Conservation (phyloP, 2,329 filamentous ascomycete genomes). For the Aspergillus sp. region DNA sequence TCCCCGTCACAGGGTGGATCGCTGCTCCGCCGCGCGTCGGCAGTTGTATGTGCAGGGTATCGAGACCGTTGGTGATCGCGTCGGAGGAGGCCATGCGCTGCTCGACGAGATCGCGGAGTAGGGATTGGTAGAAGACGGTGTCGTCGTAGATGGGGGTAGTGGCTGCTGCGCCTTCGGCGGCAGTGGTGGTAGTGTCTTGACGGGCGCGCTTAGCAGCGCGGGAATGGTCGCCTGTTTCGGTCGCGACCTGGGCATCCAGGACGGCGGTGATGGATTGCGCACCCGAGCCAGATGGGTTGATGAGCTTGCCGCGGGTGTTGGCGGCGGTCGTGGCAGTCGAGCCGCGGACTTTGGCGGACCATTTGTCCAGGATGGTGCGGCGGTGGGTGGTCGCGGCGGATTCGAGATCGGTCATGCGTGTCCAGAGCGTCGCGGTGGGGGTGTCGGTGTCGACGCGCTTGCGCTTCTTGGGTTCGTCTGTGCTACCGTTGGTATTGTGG, state of each 20-base stretch:
- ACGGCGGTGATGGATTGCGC: constrained; percentile 54
- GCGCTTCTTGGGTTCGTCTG: constrained; percentile 41
- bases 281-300: constrained; percentile 52
- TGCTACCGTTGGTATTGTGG: constrained; percentile 29
- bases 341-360: constrained; percentile 76
- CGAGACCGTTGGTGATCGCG: constrained; percentile 49
- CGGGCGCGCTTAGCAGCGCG: constrained; percentile 37
- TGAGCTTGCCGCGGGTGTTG: constrained; percentile 62
- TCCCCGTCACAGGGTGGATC: constrained; percentile 45
- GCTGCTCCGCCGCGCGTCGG: constrained; percentile 35
- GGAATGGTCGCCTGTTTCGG: constrained; percentile 32
- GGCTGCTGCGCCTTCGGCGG: background rate
- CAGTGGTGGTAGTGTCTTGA: constrained; percentile 2
- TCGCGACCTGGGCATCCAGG: constrained; percentile 48
- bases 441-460: constrained; percentile 58
- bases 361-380: constrained; percentile 78
- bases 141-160: constrained; percentile 75
- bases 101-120: constrained; percentile 91
- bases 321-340: constrained; percentile 54
- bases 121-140: constrained; percentile 87
- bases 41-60: constrained; percentile 39
- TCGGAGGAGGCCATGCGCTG: constrained; percentile 71
- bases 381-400: constrained; percentile 61
- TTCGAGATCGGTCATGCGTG: constrained; percentile 69
- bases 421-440: constrained; percentile 69